Base-by-base conservation (phyloP, 352 stramenopile species). In the Phytophthora sp. region DNA sequence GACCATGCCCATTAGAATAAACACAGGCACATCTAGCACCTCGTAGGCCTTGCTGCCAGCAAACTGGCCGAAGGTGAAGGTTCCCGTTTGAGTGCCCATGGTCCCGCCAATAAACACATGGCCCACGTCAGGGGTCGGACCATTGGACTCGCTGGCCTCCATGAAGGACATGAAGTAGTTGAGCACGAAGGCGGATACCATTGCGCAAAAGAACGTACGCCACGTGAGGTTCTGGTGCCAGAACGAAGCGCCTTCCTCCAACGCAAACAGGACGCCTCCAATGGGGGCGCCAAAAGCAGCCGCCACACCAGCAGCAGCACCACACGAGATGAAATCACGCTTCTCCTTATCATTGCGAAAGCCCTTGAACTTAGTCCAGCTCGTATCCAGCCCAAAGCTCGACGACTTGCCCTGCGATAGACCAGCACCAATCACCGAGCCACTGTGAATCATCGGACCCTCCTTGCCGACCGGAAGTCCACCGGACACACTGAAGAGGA, bases 141-240 rank as follows among this genome's bases (percentile, higher is more conserved):
- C 69, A 18, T 76, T 71, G 4, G 70, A 68, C 38, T 64, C 61
- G 10, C 75, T 81, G 8, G 73, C 72, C 49, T 94, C 79, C 54
- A 88, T 82, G 51, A 89, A 83, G 5, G 88, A 94, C 56, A 94
- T 82, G 66, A 94, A 93, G 48, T 95, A 87, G 61, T 95, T 91
- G 32, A 97, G 76, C 28, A 87, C 77, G 50, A 95, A 96, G 2
- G 88, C 84, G 21, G 82, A 90, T 17, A 95, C 81, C 93, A 99
- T 99, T 11, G 97, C 94, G 70, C 96, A 98, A 66, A 99, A 99
- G 62, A 99, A 98, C 9, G 92, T 96, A 44, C 96, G 82, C 97
- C 97, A 99, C 18, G 97, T 99, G 11, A 99, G 83, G 59, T 97
- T 98, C 44, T 98, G 97, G 44, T 96, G 96, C 97, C 97, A 99